Percentiles rank a stretch among this genome's conserved stretches.
Evolutionary conservation across 106 monocot species (phyloP).

Genomic region (Dendrobium huoshanense): DNA sequence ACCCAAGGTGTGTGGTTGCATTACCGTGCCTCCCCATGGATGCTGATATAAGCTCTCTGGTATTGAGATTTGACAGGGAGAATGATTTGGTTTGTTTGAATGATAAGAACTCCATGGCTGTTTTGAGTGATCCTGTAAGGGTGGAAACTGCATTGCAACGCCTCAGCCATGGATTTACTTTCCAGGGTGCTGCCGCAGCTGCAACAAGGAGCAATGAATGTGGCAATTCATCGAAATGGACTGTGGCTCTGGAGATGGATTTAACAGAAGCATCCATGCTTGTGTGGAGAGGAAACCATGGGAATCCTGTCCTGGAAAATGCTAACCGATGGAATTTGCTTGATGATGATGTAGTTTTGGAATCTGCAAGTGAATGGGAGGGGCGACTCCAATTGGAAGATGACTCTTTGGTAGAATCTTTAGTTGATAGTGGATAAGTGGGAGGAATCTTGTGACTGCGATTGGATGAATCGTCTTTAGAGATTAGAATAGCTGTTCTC

Average conservation of each 20-base stretch:
- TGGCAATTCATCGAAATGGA: conserved; percentile 67
- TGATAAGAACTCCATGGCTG: conserved; percentile 82
- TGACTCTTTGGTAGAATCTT: not conserved
- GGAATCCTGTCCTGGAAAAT: conserved; percentile 21
- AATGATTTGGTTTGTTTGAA: conserved; percentile 88
- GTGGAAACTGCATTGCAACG: conserved; percentile 82
- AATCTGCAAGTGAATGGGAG: conserved; percentile 4
- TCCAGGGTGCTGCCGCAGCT: conserved; percentile 50
- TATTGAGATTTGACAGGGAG: conserved; percentile 88
- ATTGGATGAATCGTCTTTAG: not conserved
- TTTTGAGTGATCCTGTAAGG: conserved; percentile 75
- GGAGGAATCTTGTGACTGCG: conserved; percentile 77
- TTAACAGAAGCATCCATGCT: conserved; percentile 20
- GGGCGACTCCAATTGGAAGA: conserved; percentile 5
- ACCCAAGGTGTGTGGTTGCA: conserved; percentile 80
- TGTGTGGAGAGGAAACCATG: conserved; percentile 30
- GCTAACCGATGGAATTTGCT: conserved; percentile 66
- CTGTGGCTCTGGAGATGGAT: conserved; percentile 24
- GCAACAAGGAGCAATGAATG: conserved; percentile 21
- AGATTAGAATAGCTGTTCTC: not conserved
- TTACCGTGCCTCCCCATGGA: conserved; percentile 83
- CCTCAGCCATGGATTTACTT: conserved; percentile 64
- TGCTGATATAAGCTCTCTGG: conserved; percentile 82
- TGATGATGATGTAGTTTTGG: conserved; percentile 22
- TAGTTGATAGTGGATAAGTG: conserved; percentile 50